Evolutionary conservation across 129 eudicot species (phyloP).

Genomic region (Tanacetum coccineum): DNA sequence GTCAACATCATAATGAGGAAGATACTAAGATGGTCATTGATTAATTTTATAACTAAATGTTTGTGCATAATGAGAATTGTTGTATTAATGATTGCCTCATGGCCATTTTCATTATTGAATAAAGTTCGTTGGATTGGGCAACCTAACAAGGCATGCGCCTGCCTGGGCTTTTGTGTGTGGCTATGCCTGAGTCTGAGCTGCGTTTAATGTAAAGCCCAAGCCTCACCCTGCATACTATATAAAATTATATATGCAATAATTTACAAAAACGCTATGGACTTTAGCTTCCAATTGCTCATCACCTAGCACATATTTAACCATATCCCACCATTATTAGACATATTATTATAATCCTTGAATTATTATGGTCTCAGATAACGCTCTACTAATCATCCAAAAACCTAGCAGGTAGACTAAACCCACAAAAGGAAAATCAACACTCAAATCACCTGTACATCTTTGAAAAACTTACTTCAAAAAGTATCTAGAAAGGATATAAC

Average conservation of each 20-base stretch:
- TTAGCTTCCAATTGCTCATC: not conserved
- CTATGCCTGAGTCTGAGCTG: not conserved
- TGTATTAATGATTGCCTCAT: not conserved
- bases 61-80: not conserved
- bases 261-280: not conserved
- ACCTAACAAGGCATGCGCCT: not conserved
- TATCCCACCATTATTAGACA: not conserved
- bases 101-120: no score
- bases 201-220: not conserved
- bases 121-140: not conserved
- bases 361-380: not conserved
- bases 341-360: not conserved
- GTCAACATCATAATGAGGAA: not conserved
- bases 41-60: constrained; percentile 1
- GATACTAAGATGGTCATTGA: constrained; percentile 4
- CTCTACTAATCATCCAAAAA: constrained; percentile 13
- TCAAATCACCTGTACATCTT: not conserved
- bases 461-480: not conserved
- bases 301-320: not conserved
- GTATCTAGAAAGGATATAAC: no score
- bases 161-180: not conserved
- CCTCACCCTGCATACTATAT: not conserved
- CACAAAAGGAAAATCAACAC: constrained; percentile 10
- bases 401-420: constrained; percentile 6
- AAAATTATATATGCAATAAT: not conserved